Percentiles rank a stretch among this genome's conserved stretches.
phyloP scores from a whole-genome alignment of 2,329 filamentous ascomycete genomes.

The Colletotrichum endophyticum region DNA sequence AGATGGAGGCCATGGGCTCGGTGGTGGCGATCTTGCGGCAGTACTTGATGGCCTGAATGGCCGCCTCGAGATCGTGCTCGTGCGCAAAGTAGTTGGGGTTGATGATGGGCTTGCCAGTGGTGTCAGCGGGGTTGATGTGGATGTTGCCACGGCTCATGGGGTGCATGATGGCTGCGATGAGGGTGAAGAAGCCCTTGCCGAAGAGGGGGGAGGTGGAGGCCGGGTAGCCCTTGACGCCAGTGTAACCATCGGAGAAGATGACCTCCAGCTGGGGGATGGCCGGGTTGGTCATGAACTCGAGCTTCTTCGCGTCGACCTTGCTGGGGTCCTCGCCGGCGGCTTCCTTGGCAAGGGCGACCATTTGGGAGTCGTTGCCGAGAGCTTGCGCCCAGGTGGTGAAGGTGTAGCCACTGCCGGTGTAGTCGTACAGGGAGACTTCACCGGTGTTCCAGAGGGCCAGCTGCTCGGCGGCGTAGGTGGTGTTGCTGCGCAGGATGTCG shows the following conservation, averaged over 20 bases:
- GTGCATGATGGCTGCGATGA: constrained; percentile 33
- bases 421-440: constrained; percentile 40
- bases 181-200: constrained; percentile 31
- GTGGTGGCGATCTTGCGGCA: constrained; percentile 33
- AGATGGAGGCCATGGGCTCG: constrained; percentile 33
- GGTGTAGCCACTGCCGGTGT: constrained; percentile 41
- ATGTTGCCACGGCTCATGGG: constrained; percentile 35
- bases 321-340: constrained; percentile 31
- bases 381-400: constrained; percentile 47
- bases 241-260: constrained; percentile 50
- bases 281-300: constrained; percentile 40
- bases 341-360: constrained; percentile 36
- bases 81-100: constrained; percentile 34
- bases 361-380: constrained; percentile 31
- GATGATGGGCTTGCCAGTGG: constrained; percentile 33
- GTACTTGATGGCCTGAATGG: constrained; percentile 34
- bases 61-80: constrained; percentile 28
- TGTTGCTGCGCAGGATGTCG: constrained; percentile 33
- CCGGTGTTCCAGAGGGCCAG: constrained; percentile 37
- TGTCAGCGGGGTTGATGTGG: constrained; percentile 37
- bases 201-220: constrained; percentile 28
- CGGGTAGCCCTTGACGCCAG: constrained; percentile 41
- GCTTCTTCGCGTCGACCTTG: constrained; percentile 41
- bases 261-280: constrained; percentile 45
- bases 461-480: constrained; percentile 41